Evolutionary conservation across 2,329 filamentous ascomycete genomes (phyloP), one percentile per base, ranked within the genome.

Genomic region (Arthrobotrys pseudoclavata): DNA sequence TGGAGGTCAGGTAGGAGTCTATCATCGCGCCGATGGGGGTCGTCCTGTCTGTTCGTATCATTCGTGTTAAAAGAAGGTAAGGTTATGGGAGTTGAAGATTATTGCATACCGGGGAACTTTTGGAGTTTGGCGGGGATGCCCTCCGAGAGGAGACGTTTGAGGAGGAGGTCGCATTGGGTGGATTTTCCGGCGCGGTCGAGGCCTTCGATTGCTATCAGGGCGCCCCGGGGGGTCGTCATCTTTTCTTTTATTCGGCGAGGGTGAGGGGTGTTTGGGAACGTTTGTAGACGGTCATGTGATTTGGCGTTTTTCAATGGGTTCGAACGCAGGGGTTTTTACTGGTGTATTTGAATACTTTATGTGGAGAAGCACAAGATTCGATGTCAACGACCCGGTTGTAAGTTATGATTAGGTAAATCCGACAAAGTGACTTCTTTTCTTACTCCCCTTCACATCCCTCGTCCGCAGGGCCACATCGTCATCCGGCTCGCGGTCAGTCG

Each of bases 121-220:
- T 91, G 85, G 76, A 88, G 86, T 81, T 87, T 86, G 31, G 90
- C 87, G 60, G 85, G 83, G 57, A 86, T 84, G 6, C 88, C 89
- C 69, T 85, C 82, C 4, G 83, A 82, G 68, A 86, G 83, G 2
- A 93, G 85, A 42, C 83, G 85, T 29, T 87, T 83, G 42, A 86
- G 87, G 47, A 97, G 86, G 53, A 89, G 85, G 81, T 90, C 88
- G 80, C 93, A 94, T 87, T 97, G 94, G 37, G 94, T 97, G 22
- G 93, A 95, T 87, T 97, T 97, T 69, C 94, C 94, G 50, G 94
- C 93, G 79, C 93, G 89, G 82, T 97, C 94, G 79, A 97, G 87
- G 1, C 94, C 94, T 85, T 97, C 94, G 69, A 97, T 89, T 3
- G 95, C 91, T 66, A 97, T 88, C 34, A 97, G 88, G 12, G 90